Percentiles rank a stretch among this genome's conserved stretches.
These are phyloP conservation scores for Hypoxylon rubiginosum DNA, from an alignment of 2,329 filamentous ascomycete genomes.

Conservation along the genomic window DNA sequence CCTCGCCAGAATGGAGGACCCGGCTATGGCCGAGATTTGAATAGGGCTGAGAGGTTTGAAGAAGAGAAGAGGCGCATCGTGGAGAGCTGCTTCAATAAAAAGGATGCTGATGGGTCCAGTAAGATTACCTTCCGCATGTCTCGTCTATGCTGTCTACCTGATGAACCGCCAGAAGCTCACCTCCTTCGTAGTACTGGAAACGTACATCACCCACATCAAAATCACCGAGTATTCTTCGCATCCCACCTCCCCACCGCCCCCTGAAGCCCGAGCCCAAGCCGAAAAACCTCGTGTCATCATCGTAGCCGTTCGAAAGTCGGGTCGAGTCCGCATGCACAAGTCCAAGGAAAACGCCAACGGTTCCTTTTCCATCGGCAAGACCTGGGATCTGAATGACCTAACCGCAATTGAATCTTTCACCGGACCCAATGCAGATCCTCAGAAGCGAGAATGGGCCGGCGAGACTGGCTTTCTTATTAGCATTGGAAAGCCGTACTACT, in stretches of 20 bases:
- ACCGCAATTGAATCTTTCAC: conserved; percentile 86
- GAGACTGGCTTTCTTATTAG: conserved; percentile 88
- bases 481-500: conserved; percentile 95
- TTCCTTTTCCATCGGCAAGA: conserved; percentile 97
- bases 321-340: conserved; percentile 95
- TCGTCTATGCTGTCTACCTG: conserved; percentile 25
- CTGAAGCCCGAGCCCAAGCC: conserved; percentile 76
- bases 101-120: conserved; percentile 88
- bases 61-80: conserved; percentile 96
- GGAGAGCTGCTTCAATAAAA: conserved; percentile 93
- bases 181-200: conserved; percentile 76
- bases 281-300: conserved; percentile 95
- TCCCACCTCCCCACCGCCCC: conserved; percentile 87
- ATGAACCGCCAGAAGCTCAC: conserved; percentile 36
- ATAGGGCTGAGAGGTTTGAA: conserved; percentile 86
- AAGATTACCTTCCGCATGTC: conserved; percentile 57
- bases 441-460: conserved; percentile 82
- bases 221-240: conserved; percentile 88
- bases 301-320: conserved; percentile 91
- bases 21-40: conserved; percentile 55
- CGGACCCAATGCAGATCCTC: conserved; percentile 67
- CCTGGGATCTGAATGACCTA: conserved; percentile 95
- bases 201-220: conserved; percentile 96
- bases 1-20: conserved; percentile 52
- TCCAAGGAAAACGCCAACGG: conserved; percentile 95